phyloP scores from a whole-genome alignment of 2,329 filamentous ascomycete genomes.

The Verticillium albo-atrum region DNA sequence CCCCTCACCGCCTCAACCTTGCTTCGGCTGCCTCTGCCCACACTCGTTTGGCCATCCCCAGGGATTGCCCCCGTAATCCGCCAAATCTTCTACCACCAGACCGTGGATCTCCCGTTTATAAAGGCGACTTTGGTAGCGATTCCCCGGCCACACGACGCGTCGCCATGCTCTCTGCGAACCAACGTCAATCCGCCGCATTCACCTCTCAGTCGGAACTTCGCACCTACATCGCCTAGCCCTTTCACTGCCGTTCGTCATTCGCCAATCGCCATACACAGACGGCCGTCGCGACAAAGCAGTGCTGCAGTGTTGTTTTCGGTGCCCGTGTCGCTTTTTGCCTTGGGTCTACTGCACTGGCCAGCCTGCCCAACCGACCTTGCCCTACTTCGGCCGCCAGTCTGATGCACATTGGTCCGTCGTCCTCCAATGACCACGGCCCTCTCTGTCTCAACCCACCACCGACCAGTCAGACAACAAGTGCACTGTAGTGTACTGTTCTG shows the following conservation, averaged over 20 bases:
- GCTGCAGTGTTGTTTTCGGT: not conserved
- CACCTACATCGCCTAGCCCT: not conserved
- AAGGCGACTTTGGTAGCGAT: not conserved
- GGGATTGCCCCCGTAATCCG: slow-evolving; percentile 9
- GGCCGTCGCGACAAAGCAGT: not conserved
- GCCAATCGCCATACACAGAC: not conserved
- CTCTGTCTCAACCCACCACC: not conserved
- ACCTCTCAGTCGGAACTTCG: not conserved
- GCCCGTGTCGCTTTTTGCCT: not conserved
- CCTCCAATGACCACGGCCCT: not conserved
- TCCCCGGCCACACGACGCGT: not conserved
- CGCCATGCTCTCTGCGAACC: slow-evolving; percentile 11
- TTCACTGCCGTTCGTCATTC: no score
- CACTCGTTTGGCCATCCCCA: slow-evolving; percentile 9
- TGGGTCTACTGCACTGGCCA: not conserved
- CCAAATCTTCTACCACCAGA: slow-evolving; percentile 1
- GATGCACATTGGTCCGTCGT: not conserved
- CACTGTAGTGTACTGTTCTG: not conserved
- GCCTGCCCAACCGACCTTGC: not conserved
- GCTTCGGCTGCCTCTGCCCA: slow-evolving; percentile 2
- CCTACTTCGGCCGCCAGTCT: not conserved
- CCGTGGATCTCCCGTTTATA: not conserved
- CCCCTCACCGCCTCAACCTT: slow-evolving; percentile 5
- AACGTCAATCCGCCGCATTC: not conserved
- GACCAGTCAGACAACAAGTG: not conserved